phyloP scores from a whole-genome alignment of 1,284 basidiomycete species.

The Ganoderma leucocontextum region DNA sequence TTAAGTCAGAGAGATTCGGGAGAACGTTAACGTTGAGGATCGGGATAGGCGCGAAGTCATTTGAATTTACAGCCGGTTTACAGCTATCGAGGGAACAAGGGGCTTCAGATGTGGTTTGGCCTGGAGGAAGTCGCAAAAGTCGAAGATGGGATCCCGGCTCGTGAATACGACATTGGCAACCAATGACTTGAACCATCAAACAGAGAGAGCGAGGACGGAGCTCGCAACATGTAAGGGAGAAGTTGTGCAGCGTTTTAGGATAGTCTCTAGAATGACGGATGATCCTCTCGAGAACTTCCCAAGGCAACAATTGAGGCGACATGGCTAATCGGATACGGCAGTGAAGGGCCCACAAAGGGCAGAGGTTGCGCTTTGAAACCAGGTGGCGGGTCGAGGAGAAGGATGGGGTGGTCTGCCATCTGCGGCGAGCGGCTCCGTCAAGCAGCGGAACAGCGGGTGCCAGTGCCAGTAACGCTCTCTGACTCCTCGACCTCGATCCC shows the following conservation, averaged over 20 bases:
- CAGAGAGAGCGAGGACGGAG: background rate
- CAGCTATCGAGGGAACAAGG: background rate
- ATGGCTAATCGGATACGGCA: background rate
- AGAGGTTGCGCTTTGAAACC: too few species aligned
- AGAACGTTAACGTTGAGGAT: background rate
- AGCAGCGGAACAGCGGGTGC: background rate
- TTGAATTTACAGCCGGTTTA: background rate
- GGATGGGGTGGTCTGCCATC: too few species aligned
- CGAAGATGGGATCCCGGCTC: background rate
- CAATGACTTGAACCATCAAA: background rate
- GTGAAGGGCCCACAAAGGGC: too few species aligned
- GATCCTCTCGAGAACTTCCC: background rate
- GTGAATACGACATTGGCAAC: background rate
- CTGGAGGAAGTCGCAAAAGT: background rate
- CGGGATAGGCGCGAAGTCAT: background rate
- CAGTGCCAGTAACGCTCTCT: background rate
- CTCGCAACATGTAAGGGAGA: conserved; percentile 1
- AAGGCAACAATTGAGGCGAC: background rate
- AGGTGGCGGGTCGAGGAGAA: background rate
- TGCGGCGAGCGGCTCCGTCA: background rate
- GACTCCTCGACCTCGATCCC: background rate
- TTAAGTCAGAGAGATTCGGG: background rate
- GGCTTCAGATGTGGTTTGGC: background rate
- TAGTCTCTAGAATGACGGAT: background rate
- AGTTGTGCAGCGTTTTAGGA: background rate